Percentiles rank a stretch among this genome's conserved stretches.
Conservation (phyloP, 192 early-diverging fungal species). For the Globomyces pollinis-pini region DNA sequence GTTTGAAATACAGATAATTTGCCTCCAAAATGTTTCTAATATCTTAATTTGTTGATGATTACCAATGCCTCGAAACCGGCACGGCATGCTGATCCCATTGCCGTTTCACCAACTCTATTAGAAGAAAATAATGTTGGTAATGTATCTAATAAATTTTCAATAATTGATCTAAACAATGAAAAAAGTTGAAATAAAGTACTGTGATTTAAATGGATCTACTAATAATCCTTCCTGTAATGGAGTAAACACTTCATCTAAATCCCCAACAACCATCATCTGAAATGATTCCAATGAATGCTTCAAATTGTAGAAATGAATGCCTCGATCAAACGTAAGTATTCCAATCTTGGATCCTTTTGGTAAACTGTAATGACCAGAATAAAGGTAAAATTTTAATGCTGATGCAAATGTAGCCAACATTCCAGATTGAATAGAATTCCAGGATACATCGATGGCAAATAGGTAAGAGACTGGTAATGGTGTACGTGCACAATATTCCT, state of each 20-base stretch:
- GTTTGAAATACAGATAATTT: conserved; percentile 87
- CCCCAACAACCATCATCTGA: conserved; percentile 91
- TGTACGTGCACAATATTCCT: conserved; percentile 60
- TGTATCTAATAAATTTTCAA: conserved; percentile 72
- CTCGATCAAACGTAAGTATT: conserved; percentile 83
- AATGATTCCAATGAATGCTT: conserved; percentile 76
- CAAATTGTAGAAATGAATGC: conserved; percentile 93
- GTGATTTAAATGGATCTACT: conserved; percentile 77
- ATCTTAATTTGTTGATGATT: not conserved
- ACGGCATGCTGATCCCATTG: conserved; percentile 73
- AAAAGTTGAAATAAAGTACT: not conserved
- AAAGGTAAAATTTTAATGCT: conserved; percentile 63
- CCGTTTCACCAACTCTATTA: conserved; percentile 65
- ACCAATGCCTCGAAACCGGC: conserved; percentile 69
- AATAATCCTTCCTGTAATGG: conserved; percentile 86
- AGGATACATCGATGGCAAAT: conserved; percentile 94
- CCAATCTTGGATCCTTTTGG: conserved; percentile 55
- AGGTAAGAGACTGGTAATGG: conserved; percentile 69
- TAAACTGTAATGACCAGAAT: conserved; percentile 29
- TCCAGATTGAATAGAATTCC: conserved; percentile 76
- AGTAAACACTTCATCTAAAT: conserved; percentile 88
- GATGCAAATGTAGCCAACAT: conserved; percentile 62
- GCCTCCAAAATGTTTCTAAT: conserved; percentile 71
- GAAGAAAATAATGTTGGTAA: conserved; percentile 77
- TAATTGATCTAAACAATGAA: conserved; percentile 64